Percentiles rank a stretch among this genome's conserved stretches.
These are phyloP conservation scores for Xylariomycetidae sp. DNA, from an alignment of 2,329 filamentous ascomycete genomes.

Conservation along the genomic window DNA sequence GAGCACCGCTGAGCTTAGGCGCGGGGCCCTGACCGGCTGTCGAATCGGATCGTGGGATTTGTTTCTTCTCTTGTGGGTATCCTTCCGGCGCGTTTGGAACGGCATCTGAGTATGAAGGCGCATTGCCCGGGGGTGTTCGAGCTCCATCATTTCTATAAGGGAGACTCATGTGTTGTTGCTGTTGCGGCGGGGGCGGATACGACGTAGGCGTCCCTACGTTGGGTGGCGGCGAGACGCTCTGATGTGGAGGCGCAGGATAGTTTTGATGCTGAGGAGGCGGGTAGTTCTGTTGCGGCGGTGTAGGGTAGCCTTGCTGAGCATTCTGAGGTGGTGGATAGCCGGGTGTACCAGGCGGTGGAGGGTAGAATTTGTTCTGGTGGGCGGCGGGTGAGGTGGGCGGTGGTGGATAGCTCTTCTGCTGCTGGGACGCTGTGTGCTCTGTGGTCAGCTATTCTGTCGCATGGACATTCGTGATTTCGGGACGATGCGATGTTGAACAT, in stretches of 20 bases:
- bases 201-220: conserved; percentile 26
- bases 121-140: conserved; percentile 22
- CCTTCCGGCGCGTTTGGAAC: conserved; percentile 17
- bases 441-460: too few species aligned
- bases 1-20: conserved; percentile 33
- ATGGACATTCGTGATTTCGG: too few species aligned
- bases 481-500: too few species aligned
- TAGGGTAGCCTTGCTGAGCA: conserved; percentile 22
- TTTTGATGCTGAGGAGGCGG: conserved; percentile 15
- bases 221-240: conserved; percentile 33
- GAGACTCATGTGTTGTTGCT: conserved; percentile 28
- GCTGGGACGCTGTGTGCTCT: too few species aligned
- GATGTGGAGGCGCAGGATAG: conserved; percentile 23
- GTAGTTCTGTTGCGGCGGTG: conserved; percentile 24
- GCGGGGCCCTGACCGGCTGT: conserved; percentile 18
- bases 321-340: conserved; percentile 26
- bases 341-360: conserved; percentile 36
- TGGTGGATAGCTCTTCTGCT: conserved; percentile 38
- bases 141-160: conserved; percentile 31
- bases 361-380: conserved; percentile 40
- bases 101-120: conserved; percentile 21
- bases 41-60: conserved; percentile 9
- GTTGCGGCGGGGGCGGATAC: conserved; percentile 28
- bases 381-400: conserved; percentile 45
- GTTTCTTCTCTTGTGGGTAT: conserved; percentile 29